Conservation (phyloP, 2,329 filamentous ascomycete genomes). For the Fusarium sp. region DNA sequence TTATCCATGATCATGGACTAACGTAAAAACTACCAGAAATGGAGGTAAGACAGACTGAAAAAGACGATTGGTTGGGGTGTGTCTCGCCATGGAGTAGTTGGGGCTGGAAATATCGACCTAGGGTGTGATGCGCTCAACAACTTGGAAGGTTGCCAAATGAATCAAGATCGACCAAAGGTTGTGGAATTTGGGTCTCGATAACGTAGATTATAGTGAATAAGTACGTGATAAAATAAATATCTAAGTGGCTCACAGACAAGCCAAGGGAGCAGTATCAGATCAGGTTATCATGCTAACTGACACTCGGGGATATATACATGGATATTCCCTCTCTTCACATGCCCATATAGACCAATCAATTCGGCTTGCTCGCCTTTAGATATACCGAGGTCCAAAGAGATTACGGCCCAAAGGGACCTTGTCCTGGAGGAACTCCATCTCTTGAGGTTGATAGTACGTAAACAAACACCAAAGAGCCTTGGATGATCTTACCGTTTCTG, state of each 20-base stretch:
- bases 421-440: constrained; percentile 4
- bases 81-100: neutral
- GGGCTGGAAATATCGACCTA: neutral
- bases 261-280: neutral
- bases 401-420: constrained; percentile 2
- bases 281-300: neutral
- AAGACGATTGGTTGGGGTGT: neutral
- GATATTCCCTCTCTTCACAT: neutral
- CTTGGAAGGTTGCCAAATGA: neutral
- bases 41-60: neutral
- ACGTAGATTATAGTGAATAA: neutral
- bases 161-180: neutral
- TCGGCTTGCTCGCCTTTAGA: neutral
- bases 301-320: neutral
- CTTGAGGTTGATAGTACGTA: constrained; percentile 9
- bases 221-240: neutral
- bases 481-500: constrained; percentile 22
- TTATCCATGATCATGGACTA: neutral
- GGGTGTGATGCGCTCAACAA: neutral
- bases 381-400: constrained; percentile 8
- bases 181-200: neutral
- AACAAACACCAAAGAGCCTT: neutral
- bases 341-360: neutral
- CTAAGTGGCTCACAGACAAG: neutral
- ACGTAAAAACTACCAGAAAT: neutral